A percentile compares a stretch with the other conserved stretches of the same genome.
phyloP scores from a whole-genome alignment of 371 early-diverging fungal genomes.

The Mortierella sp. region DNA sequence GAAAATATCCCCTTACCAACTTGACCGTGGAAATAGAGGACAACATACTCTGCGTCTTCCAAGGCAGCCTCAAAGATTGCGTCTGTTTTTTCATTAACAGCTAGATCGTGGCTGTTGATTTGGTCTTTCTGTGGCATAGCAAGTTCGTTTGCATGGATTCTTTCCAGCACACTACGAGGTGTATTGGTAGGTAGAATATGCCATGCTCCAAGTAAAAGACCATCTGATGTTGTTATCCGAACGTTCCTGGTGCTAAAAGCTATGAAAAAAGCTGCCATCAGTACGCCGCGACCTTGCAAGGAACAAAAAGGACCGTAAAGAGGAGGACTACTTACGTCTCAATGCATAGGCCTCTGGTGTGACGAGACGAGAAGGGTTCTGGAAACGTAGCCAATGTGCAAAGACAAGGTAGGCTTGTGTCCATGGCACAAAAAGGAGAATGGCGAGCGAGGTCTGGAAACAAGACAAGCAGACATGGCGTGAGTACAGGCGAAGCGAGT shows the following conservation, averaged over 20 bases:
- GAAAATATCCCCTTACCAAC: conserved; percentile 26
- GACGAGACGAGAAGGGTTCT: conserved; percentile 39
- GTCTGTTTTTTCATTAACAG: conserved; percentile 11
- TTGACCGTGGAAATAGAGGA: conserved; percentile 50
- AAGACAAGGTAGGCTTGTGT: conserved; percentile 50
- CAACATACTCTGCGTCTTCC: conserved; percentile 22
- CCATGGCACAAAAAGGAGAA: conserved; percentile 45
- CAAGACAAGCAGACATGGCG: neutral
- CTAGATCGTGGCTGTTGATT: neutral
- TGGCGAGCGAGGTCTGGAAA: conserved; percentile 46
- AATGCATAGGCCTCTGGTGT: conserved; percentile 47
- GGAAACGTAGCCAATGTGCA: conserved; percentile 46
- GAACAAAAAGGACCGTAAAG: neutral
- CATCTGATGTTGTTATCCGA: conserved; percentile 32
- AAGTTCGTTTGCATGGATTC: conserved; percentile 22
- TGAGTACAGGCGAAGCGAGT: neutral
- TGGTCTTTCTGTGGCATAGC: conserved; percentile 2
- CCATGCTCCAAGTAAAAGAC: conserved; percentile 42
- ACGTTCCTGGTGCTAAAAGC: conserved; percentile 42
- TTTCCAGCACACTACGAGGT: conserved; percentile 14
- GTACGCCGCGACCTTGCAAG: neutral
- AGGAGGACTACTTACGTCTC: conserved; percentile 13
- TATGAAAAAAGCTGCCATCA: too few relatives aligned
- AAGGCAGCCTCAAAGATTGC: conserved; percentile 34
- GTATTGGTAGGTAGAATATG: conserved; percentile 39